Conservation (phyloP, 116 monocot species). For the Phalaenopsis hybrid region DNA sequence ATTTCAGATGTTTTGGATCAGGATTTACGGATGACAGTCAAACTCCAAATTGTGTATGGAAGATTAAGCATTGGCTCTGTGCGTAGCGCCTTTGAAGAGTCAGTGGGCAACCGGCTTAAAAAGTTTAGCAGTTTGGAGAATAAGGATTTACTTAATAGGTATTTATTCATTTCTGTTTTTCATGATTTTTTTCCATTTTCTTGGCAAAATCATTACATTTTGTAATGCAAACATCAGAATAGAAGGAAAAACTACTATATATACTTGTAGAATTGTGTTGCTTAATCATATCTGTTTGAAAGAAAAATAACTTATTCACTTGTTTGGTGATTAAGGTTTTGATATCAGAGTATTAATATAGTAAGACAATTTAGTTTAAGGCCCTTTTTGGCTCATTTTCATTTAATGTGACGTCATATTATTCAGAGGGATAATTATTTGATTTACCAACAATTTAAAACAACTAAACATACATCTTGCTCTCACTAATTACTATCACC, state of each 20-base stretch:
- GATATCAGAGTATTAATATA: neutral
- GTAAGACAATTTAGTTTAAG: neutral
- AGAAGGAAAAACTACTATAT: neutral
- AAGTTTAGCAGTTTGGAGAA: constrained; percentile 62
- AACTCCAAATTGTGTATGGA: constrained; percentile 88
- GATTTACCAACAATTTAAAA: no score
- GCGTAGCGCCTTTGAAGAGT: constrained; percentile 83
- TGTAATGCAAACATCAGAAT: neutral
- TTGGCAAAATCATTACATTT: neutral
- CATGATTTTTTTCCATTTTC: neutral
- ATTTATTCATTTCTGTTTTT: constrained; percentile 7
- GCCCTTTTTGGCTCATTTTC: no score
- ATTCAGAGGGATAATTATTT: no score
- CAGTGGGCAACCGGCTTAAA: constrained; percentile 64
- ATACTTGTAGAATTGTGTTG: neutral
- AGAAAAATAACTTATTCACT: no score
- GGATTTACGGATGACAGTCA: constrained; percentile 67
- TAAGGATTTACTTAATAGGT: constrained; percentile 83
- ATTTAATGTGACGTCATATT: no score
- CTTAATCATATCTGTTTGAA: neutral
- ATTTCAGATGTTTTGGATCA: constrained; percentile 54
- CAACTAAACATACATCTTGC: no score
- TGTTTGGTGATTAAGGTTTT: no score
- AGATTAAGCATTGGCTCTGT: constrained; percentile 78
- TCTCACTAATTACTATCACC: no score